Base-by-base conservation (phyloP, 345 rosid species). In the Pugionium dolabratum region DNA sequence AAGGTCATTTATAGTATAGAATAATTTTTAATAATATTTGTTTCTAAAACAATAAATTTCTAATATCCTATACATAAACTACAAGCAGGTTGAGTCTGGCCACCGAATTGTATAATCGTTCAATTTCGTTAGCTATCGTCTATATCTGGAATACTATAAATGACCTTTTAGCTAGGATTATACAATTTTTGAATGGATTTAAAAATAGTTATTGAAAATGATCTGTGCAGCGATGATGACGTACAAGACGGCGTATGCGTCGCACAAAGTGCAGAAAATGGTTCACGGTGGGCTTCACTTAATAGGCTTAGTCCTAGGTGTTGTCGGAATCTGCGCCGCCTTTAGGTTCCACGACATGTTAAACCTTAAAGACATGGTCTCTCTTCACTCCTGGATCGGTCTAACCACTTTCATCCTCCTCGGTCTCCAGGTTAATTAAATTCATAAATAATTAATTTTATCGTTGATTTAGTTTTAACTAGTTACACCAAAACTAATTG, bases 311-410 rank as follows among this genome's bases (percentile, higher is more conserved):
- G 44, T 69, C 54, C 76, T 87, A 4, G 97, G 97, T 32, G 76
- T 83, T 31, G 79, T 79, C 54, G 99, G 97, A 6, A 44, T 94
- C 2, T 71, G 84, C 52, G 99, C 97, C 5, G 89, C 70, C 44
- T 94, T 91, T 87, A 88, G 59, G 83, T 94, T 29, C 71, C 96
- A 89, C 75, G 85, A 87, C 53, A 84, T 79, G 85, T 3, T 52
- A 11, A 31, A 64, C 37, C 30, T 74, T 0, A 37, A 70, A 48
- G 83, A 94, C 61, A 63, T 88, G 76, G 77, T 77, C 62, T 83
- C 84, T 78, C 69, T 90, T 62, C 99, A 94, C 75, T 86, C 99
- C 0, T 94, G 97, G 97, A 82, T 88, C 66, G 97, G 97, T 28
- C 52, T 88, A 25, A 11, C 40, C 43, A 88, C 99, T 56, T 75